A percentile compares a stretch with the other conserved stretches of the same genome.
Evolutionary conservation across 2,329 filamentous ascomycete genomes (phyloP).

Genomic region (Aureobasidium sp.): DNA sequence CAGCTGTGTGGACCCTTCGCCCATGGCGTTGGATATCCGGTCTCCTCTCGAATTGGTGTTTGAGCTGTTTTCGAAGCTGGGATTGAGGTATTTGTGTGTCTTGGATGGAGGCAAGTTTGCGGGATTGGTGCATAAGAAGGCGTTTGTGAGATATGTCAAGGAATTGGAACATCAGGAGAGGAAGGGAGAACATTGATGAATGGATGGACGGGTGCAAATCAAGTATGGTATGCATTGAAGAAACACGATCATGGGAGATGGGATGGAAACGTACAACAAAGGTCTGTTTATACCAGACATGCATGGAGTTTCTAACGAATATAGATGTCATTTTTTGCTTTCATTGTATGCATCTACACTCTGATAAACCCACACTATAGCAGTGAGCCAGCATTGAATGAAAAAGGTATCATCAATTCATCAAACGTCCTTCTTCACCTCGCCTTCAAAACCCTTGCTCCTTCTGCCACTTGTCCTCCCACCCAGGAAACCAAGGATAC

Average conservation of each 20-base stretch:
- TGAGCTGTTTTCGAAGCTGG: constrained; percentile 92
- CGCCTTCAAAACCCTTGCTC: not conserved
- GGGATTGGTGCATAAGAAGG: constrained; percentile 93
- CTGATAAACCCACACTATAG: no score
- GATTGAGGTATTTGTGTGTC: constrained; percentile 87
- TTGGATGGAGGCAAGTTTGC: constrained; percentile 76
- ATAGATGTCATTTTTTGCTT: no score
- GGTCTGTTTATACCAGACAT: no score
- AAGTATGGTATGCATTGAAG: no score
- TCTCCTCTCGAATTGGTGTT: constrained; percentile 94
- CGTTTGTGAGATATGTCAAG: constrained; percentile 89
- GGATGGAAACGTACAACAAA: no score
- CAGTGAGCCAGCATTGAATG: no score
- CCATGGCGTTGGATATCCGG: constrained; percentile 77
- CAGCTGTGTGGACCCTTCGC: constrained; percentile 82
- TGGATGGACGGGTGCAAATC: no score
- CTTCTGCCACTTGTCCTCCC: constrained; percentile 63
- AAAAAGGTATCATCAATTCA: no score
- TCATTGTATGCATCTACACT: no score
- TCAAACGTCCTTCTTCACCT: not conserved
- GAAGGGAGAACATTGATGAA: constrained; percentile 30
- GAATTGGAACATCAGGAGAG: constrained; percentile 57
- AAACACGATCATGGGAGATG: no score
- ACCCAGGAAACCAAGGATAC: constrained; percentile 67
- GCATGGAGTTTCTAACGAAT: no score